These are phyloP conservation scores for Debaryomyces coudertii DNA, from an alignment of 1,139 yeast species.

Conservation along the genomic window DNA sequence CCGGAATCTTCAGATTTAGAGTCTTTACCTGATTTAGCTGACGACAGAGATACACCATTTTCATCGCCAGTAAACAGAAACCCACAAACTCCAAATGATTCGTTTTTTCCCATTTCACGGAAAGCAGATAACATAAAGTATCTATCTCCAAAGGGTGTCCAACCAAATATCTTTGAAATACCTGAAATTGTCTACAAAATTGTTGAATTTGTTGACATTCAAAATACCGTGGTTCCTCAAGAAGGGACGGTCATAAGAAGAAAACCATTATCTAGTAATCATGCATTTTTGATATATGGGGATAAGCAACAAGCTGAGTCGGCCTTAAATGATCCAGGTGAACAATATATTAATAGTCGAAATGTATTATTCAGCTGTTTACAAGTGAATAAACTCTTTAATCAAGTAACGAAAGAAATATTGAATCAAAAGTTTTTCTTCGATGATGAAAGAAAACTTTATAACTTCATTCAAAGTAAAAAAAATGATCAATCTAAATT, in stretches of 20 bases:
- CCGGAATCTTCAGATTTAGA: slow-evolving; percentile 35
- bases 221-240: slow-evolving; percentile 53
- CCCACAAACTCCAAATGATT: slow-evolving; percentile 2
- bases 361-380: slow-evolving; percentile 59
- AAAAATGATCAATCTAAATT: slow-evolving; percentile 10
- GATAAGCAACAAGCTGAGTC: slow-evolving; percentile 51
- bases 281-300: slow-evolving; percentile 53
- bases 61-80: slow-evolving; percentile 25
- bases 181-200: slow-evolving; percentile 78
- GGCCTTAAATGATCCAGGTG: slow-evolving; percentile 45
- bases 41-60: slow-evolving; percentile 36
- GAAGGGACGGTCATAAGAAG: slow-evolving; percentile 64
- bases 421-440: slow-evolving; percentile 61
- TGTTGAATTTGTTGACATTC: slow-evolving; percentile 58
- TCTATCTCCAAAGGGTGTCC: not conserved
- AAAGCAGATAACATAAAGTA: not conserved
- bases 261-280: slow-evolving; percentile 67
- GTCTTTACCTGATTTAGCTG: slow-evolving; percentile 41
- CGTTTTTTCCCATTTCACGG: not conserved
- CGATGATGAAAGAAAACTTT: slow-evolving; percentile 49
- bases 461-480: slow-evolving; percentile 35
- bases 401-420: slow-evolving; percentile 55
- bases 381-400: slow-evolving; percentile 69
- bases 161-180: slow-evolving; percentile 60
- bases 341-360: not conserved